These are phyloP conservation scores for Nicotiana attenuata DNA, from an alignment of 257 asterid genomes.

Conservation along the genomic window DNA sequence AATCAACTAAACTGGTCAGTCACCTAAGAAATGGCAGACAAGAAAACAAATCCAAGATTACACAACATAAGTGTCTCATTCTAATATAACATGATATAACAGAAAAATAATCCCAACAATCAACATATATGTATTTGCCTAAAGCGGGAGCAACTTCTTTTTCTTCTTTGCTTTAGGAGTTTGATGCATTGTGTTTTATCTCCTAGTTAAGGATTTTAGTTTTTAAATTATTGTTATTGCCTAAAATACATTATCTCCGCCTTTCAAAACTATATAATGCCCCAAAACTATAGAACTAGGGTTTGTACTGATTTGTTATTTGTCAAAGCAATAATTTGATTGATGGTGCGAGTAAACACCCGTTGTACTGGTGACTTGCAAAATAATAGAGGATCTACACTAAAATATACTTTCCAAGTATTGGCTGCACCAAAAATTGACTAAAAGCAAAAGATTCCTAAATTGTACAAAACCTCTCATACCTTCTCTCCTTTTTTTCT, in stretches of 20 bases:
- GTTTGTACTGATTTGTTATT: background rate
- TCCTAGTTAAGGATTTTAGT: background rate
- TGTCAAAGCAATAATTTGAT: background rate
- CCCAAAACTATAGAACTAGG: background rate
- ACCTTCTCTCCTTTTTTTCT: background rate
- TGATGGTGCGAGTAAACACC: background rate
- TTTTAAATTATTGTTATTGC: background rate
- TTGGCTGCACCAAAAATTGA: background rate
- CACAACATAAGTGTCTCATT: background rate
- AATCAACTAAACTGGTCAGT: background rate
- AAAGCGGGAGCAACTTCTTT: background rate
- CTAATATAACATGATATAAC: background rate
- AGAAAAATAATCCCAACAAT: background rate
- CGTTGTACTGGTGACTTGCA: background rate
- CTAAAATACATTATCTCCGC: background rate
- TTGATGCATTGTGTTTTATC: background rate
- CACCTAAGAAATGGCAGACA: background rate
- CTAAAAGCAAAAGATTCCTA: background rate
- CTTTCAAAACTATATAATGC: background rate
- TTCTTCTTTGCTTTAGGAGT: background rate
- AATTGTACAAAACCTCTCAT: background rate
- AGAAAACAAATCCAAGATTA: background rate
- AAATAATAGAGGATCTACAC: background rate
- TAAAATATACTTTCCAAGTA: background rate
- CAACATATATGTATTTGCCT: background rate